These are phyloP conservation scores for Dipteronia dyeriana DNA, from an alignment of 345 rosid genomes.

Conservation along the genomic window DNA sequence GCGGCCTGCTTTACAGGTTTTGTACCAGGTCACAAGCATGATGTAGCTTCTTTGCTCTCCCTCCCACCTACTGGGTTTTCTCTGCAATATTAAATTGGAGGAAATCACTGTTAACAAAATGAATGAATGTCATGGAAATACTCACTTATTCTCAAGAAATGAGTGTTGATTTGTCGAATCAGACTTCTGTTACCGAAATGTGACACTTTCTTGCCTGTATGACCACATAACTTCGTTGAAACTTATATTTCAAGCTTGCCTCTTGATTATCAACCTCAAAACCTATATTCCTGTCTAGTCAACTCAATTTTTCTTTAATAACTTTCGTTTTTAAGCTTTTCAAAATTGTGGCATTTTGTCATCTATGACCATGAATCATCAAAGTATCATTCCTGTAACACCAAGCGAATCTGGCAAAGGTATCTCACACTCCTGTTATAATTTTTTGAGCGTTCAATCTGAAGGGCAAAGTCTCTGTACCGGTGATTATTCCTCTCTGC, in stretches of 20 bases:
- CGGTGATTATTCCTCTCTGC: conserved; percentile 33
- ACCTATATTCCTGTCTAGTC: neutral
- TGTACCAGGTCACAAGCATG: neutral
- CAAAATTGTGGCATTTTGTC: conserved; percentile 16
- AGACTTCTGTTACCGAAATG: conserved; percentile 7
- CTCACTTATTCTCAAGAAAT: no score
- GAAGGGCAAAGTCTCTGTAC: conserved; percentile 33
- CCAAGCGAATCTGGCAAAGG: conserved; percentile 39
- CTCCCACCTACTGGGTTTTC: neutral
- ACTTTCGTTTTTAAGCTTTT: neutral
- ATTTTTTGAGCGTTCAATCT: conserved; percentile 35
- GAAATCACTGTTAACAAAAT: neutral
- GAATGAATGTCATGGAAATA: neutral
- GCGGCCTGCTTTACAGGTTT: neutral
- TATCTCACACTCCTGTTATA: conserved; percentile 34
- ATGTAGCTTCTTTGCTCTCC: neutral
- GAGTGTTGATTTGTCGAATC: neutral
- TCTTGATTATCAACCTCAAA: conserved; percentile 5
- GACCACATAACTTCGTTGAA: neutral
- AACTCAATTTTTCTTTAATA: neutral
- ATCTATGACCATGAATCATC: conserved; percentile 34
- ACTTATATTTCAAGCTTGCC: neutral
- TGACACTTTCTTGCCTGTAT: neutral
- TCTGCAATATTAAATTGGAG: no score
- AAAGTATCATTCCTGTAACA: conserved; percentile 30